These are phyloP conservation scores for Zygotorulaspora sp. DNA, from an alignment of 805 yeast genomes.

Conservation along the genomic window DNA sequence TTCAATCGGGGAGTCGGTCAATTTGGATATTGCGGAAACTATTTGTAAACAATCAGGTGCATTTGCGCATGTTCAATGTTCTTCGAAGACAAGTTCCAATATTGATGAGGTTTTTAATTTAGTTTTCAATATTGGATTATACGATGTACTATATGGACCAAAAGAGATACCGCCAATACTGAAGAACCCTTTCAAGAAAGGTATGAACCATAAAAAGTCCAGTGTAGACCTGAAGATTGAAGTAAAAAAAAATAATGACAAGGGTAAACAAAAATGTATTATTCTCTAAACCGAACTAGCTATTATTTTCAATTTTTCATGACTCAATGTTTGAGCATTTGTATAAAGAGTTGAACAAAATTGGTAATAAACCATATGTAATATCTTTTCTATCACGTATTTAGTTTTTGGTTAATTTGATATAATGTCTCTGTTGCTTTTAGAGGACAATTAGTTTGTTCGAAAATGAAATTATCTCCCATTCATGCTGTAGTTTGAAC, in stretches of 20 bases:
- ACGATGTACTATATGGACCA: slow-evolving; percentile 11
- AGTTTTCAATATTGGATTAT: slow-evolving; percentile 39
- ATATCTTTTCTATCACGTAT: too few species aligned
- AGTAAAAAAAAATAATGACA: slow-evolving; percentile 4
- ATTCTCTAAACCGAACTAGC: slow-evolving; percentile 10
- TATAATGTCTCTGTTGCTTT: too few species aligned
- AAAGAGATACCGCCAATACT: slow-evolving; percentile 8
- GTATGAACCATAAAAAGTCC: neutral
- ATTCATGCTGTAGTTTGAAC: too few species aligned
- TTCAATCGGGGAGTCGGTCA: slow-evolving; percentile 26
- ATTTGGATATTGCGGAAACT: slow-evolving; percentile 47
- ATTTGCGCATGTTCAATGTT: slow-evolving; percentile 68
- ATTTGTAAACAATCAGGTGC: slow-evolving; percentile 63
- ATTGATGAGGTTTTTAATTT: slow-evolving; percentile 63
- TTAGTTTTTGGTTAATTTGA: too few species aligned
- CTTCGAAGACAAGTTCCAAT: slow-evolving; percentile 66
- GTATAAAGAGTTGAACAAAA: too few species aligned
- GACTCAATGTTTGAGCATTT: too few species aligned
- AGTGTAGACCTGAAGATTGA: neutral
- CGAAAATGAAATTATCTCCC: too few species aligned
- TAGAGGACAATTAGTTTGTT: too few species aligned
- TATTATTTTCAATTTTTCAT: too few species aligned
- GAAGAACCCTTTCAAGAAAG: slow-evolving; percentile 16
- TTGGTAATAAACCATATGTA: too few species aligned
- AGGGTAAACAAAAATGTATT: slow-evolving; percentile 10